phyloP scores from a whole-genome alignment of 805 yeast species.

The Lipomyces sp. region DNA sequence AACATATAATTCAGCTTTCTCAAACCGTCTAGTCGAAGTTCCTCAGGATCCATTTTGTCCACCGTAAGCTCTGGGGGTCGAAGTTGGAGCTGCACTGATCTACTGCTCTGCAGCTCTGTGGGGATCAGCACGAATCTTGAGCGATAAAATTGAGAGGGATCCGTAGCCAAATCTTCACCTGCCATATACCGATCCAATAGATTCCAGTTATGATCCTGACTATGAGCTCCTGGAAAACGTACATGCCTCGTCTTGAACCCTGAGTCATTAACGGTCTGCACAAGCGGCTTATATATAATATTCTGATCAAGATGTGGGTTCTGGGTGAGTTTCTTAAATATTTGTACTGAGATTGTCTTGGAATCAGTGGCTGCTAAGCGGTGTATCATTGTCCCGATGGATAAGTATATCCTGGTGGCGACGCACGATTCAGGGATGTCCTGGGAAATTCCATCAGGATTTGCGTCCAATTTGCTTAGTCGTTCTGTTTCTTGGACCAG shows the following conservation, averaged over 20 bases:
- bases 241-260: conserved; percentile 63
- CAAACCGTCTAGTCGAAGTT: conserved; percentile 89
- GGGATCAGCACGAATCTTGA: conserved; percentile 88
- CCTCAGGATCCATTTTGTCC: conserved; percentile 78
- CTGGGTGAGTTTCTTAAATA: conserved; percentile 51
- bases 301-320: conserved; percentile 29
- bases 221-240: conserved; percentile 55
- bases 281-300: conserved; percentile 55
- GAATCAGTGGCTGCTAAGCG: conserved; percentile 74
- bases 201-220: conserved; percentile 76
- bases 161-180: conserved; percentile 73
- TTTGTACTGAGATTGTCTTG: conserved; percentile 74
- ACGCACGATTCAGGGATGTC: conserved; percentile 58
- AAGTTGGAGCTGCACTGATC: conserved; percentile 41
- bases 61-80: conserved; percentile 22
- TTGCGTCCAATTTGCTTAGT: conserved; percentile 53
- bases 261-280: conserved; percentile 79
- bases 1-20: conserved; percentile 64
- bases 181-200: conserved; percentile 89
- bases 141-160: conserved; percentile 62
- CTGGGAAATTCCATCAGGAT: conserved; percentile 55
- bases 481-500: conserved; percentile 67
- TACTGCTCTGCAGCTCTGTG: conserved; percentile 63
- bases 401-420: conserved; percentile 73
- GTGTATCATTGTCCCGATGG: conserved; percentile 83